Base-by-base conservation (phyloP, 2,329 filamentous ascomycete genomes). In the Alternaria angustiovoidea region DNA sequence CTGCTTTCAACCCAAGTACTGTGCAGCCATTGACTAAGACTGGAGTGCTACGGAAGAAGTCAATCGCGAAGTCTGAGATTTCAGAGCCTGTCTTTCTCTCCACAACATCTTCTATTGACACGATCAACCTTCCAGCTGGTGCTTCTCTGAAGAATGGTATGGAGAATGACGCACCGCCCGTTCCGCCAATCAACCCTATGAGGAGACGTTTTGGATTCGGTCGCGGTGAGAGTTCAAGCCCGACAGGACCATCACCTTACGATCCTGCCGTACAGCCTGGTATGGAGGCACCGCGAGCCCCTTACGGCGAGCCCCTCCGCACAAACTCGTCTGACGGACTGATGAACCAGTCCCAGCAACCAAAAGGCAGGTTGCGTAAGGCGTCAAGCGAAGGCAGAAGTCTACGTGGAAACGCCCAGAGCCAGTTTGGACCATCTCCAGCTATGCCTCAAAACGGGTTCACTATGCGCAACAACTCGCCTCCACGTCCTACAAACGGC, bases 151-250 rank as follows among this genome's bases (percentile, higher is more conserved):
- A 78, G 74, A 87, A 86, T 57, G 85, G 84, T 48, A 81, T 80
- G 65, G 71, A 75, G 20, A 28, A 63, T 7, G 54, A 53, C 11
- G 63, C 70, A 7, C 75, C 81, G 2, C 85, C 86, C 2, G 75
- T 88, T 7, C 86, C 86, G 28, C 83, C 85, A 0, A 86, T 88
- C 81, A 88, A 88, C 68, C 86, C 87, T 1, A 83, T 84, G 59
- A 81, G 87, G 43, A 82, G 85, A 54, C 83, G 84, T 14, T 84
- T 80, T 56, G 77, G 76, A 16, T 78, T 80, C 54, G 77, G 77
- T 5, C 75, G 78, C 22, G 64, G 69, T 18, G 73, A 77, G 74
- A 65, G 81, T 72, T 51, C 80, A 7, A 66, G 62, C 38, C 63
- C 66, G n/a, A 48, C 41, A 18, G 67, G 59, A 26, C 42, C 42